phyloP scores from a whole-genome alignment of 306 rosid species.

The Luffa acutangula region DNA sequence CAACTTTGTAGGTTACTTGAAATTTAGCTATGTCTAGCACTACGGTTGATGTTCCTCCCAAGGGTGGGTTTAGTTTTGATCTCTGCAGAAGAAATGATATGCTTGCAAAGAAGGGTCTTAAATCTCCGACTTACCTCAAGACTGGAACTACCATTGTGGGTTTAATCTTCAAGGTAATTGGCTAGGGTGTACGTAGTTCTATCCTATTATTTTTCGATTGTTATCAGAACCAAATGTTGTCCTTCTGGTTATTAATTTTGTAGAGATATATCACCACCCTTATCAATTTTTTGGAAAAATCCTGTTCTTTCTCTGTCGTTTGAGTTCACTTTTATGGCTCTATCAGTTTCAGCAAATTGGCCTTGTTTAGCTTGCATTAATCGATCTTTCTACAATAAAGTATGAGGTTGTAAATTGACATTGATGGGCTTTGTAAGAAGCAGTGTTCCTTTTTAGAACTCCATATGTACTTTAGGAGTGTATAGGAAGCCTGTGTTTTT shows the following conservation, averaged over 20 bases:
- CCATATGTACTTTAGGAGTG: constrained; percentile 1
- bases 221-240: background rate
- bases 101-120: constrained; percentile 64
- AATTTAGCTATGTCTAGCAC: constrained; percentile 38
- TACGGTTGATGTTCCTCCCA: constrained; percentile 54
- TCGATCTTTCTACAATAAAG: background rate
- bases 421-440: background rate
- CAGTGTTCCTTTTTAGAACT: background rate
- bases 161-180: constrained; percentile 55
- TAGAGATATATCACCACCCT: background rate
- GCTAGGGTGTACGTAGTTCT: background rate
- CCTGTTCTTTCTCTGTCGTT: background rate
- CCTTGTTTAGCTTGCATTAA: background rate
- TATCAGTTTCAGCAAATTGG: background rate
- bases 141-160: constrained; percentile 93
- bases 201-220: background rate
- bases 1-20: constrained; percentile 18
- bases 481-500: background rate
- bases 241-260: background rate
- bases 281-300: background rate
- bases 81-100: constrained; percentile 80
- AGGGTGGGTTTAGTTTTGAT: constrained; percentile 84
- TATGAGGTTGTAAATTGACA: background rate
- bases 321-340: background rate
- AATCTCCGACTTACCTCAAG: constrained; percentile 50